A percentile compares a stretch with the other conserved stretches of the same genome.
phyloP scores from a whole-genome alignment of 2,329 filamentous ascomycete species.

The Didymella pinodella region DNA sequence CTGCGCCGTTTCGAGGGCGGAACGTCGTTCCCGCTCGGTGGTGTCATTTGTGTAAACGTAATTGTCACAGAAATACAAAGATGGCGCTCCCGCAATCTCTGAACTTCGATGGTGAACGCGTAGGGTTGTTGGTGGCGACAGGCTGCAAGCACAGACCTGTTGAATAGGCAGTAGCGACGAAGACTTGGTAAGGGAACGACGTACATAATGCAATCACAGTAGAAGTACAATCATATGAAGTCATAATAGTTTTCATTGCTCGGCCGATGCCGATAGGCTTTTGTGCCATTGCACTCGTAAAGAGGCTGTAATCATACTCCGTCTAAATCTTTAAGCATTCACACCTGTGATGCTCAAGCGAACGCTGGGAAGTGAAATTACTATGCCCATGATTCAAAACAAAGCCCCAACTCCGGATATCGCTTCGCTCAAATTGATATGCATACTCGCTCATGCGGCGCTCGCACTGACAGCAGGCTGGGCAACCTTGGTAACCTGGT shows the following conservation, averaged over 20 bases:
- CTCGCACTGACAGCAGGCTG: slow-evolving; percentile 84
- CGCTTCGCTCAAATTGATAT: slow-evolving; percentile 37
- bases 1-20: slow-evolving; percentile 42
- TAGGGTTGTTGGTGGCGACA: not conserved
- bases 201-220: not conserved
- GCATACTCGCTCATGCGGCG: slow-evolving; percentile 66
- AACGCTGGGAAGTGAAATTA: slow-evolving; percentile 43
- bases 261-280: slow-evolving; percentile 29
- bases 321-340: slow-evolving; percentile 40
- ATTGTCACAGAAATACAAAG: not conserved
- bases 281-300: slow-evolving; percentile 26
- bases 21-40: slow-evolving; percentile 9
- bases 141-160: slow-evolving; percentile 1
- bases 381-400: slow-evolving; percentile 33
- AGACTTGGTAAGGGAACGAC: not conserved
- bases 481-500: slow-evolving; percentile 82
- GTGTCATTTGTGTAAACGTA: slow-evolving; percentile 17
- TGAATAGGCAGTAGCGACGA: slow-evolving; percentile 5
- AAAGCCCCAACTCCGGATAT: slow-evolving; percentile 46
- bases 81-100: not conserved
- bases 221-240: not conserved
- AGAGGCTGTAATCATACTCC: slow-evolving; percentile 40
- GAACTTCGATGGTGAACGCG: not conserved
- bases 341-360: slow-evolving; percentile 33
- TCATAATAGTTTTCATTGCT: slow-evolving; percentile 32